Conservation (phyloP, 345 rosid species). For the Citrus maxima region DNA sequence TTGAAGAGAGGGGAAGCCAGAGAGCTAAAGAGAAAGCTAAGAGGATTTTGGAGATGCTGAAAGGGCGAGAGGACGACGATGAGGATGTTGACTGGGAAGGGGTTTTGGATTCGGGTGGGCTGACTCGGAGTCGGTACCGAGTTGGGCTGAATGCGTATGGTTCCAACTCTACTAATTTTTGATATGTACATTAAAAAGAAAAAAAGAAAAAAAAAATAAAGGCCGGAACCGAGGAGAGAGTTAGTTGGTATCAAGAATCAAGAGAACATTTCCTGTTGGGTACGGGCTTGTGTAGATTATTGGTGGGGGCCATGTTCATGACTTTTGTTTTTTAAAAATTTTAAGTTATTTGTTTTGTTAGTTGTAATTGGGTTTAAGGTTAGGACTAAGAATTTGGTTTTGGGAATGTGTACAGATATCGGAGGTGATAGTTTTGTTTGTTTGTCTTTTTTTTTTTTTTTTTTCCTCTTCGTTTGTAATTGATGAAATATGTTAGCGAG, state of each 20-base stretch:
- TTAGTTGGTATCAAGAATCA: too few relatives aligned
- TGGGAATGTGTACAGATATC: background rate
- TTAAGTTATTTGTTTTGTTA: background rate
- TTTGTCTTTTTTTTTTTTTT: too few relatives aligned
- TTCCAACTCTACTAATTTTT: conserved; percentile 47
- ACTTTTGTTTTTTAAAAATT: background rate
- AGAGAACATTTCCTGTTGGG: background rate
- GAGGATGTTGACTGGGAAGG: conserved; percentile 60
- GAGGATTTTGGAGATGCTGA: conserved; percentile 56
- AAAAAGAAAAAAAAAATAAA: accelerated
- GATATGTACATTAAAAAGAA: background rate
- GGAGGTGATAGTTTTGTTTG: background rate
- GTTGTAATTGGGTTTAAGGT: background rate
- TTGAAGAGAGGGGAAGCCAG: conserved; percentile 50
- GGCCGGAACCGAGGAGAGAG: too few relatives aligned
- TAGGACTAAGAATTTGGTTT: background rate
- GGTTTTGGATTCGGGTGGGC: conserved; percentile 50
- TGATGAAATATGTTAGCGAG: background rate
- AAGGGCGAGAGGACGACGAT: conserved; percentile 35
- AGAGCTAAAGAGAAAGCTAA: conserved; percentile 58
- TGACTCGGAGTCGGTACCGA: conserved; percentile 40
- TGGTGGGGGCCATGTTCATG: background rate
- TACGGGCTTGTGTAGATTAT: background rate
- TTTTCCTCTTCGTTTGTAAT: background rate
- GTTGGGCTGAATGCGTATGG: conserved; percentile 29